phyloP scores from a whole-genome alignment of 352 stramenopile genomes.

The Blastocystis sp. region DNA sequence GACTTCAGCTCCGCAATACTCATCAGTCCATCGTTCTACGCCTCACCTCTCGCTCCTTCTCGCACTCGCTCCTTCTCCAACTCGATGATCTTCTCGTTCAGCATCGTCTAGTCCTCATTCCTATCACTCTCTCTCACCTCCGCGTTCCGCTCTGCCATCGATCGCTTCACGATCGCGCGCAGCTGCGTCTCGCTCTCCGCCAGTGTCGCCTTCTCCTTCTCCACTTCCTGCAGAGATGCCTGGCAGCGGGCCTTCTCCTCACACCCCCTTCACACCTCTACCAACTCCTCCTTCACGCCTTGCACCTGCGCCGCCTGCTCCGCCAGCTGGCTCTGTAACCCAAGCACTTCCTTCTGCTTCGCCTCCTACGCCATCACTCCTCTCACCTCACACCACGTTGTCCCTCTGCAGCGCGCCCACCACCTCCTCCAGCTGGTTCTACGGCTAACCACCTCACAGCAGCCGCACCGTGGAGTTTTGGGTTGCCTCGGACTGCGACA shows the following conservation, averaged over 20 bases:
- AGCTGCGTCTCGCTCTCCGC: conserved; percentile 15
- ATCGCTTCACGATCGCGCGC: conserved; percentile 36
- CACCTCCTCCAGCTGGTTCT: conserved; percentile 13
- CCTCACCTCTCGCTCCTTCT: background rate
- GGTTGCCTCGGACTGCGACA: background rate
- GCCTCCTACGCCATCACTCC: background rate
- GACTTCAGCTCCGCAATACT: conserved; percentile 12
- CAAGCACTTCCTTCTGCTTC: conserved; percentile 41
- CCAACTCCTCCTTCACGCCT: background rate
- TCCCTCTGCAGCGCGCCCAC: background rate
- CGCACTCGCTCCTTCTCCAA: conserved; percentile 36
- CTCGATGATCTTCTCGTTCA: conserved; percentile 28
- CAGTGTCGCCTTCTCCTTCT: conserved; percentile 11
- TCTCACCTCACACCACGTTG: background rate
- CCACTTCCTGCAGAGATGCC: background rate
- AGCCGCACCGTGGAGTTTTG: background rate
- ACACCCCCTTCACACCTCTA: background rate
- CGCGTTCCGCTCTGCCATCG: background rate
- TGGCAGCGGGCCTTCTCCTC: background rate
- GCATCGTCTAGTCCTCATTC: conserved; percentile 6
- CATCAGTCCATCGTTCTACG: conserved; percentile 44
- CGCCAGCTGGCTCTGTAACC: background rate
- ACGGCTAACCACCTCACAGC: background rate
- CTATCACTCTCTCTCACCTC: background rate
- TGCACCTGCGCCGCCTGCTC: background rate